Evolutionary conservation across 257 asterid genomes (phyloP).

Genomic region (Petunia axillaris): DNA sequence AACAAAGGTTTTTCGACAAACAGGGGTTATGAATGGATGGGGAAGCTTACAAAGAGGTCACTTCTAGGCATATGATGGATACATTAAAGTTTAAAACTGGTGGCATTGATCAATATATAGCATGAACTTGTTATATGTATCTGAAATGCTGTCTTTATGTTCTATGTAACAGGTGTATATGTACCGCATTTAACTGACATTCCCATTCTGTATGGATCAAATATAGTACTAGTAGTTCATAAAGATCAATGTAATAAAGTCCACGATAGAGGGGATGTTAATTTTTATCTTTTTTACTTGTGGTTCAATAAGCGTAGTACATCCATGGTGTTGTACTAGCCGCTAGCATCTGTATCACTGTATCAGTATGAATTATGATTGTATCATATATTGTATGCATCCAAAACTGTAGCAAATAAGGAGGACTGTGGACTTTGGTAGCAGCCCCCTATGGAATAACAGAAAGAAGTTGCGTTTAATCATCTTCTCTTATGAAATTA

Average conservation of each 20-base stretch:
- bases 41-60: slow-evolving; percentile 11
- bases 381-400: background rate
- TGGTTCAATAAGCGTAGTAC: background rate
- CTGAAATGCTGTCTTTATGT: background rate
- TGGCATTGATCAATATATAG: background rate
- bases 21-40: background rate
- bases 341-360: background rate
- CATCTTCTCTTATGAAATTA: background rate
- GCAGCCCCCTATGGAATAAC: background rate
- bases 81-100: background rate
- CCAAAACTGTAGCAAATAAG: background rate
- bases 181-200: background rate
- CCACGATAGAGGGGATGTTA: background rate
- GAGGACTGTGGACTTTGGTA: background rate
- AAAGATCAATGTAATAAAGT: background rate
- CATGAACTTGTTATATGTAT: background rate
- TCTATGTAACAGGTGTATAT: background rate
- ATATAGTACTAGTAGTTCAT: slow-evolving; percentile 7
- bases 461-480: background rate
- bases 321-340: background rate
- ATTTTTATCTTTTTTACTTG: background rate
- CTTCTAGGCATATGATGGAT: background rate
- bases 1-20: slow-evolving; percentile 21
- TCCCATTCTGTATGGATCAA: background rate
- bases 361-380: background rate